Percentiles rank a stretch among this genome's conserved stretches.
These are phyloP conservation scores for Polymyxa betae DNA, from an alignment of 208 protist species.

Conservation along the genomic window DNA sequence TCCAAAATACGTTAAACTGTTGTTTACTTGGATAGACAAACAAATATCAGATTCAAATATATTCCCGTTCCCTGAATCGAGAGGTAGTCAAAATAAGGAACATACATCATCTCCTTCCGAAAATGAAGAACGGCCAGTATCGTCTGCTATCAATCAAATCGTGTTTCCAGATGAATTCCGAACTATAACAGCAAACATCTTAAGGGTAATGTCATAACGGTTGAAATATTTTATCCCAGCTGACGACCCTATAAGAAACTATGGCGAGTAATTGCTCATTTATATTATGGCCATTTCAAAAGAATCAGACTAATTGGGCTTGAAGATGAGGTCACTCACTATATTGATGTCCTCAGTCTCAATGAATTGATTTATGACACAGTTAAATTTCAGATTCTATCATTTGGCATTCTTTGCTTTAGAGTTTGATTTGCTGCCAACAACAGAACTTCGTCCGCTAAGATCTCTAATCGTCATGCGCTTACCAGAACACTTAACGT, in stretches of 20 bases:
- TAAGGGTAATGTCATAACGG: neutral
- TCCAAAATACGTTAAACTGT: neutral
- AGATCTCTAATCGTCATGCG: neutral
- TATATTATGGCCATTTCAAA: neutral
- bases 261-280: neutral
- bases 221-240: neutral
- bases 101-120: too few relatives aligned
- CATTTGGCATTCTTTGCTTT: neutral
- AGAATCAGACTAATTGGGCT: neutral
- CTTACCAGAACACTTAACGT: neutral
- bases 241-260: neutral
- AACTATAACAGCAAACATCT: neutral
- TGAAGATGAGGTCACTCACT: neutral
- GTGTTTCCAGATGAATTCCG: neutral
- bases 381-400: neutral
- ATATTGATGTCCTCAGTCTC: neutral
- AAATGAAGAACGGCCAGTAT: neutral
- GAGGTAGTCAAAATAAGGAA: too few relatives aligned
- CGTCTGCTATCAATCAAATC: slow-evolving; percentile 1
- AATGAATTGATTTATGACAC: neutral
- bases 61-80: neutral
- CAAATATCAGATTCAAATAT: neutral
- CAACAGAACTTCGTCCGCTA: neutral
- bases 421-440: neutral
- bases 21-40: neutral